Base-by-base conservation (phyloP, 1,284 basidiomycete species). In the Ceratobasidium sp. region DNA sequence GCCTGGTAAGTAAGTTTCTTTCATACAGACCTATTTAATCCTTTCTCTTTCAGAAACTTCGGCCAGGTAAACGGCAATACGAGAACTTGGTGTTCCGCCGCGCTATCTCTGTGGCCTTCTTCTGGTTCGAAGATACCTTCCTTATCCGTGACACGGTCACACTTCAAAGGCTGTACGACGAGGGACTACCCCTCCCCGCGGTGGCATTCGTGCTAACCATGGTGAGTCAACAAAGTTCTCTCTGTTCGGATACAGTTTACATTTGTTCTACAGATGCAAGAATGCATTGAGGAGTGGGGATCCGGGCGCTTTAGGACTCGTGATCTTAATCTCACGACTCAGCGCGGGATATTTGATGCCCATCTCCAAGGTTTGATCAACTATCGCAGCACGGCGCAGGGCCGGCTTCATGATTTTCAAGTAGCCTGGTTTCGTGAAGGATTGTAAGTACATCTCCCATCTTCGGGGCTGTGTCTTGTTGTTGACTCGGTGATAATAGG, bases 201-300 rank as follows among this genome's bases (percentile, higher is more conserved):
- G 49, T 75, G 23, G 72, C 72, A 13, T n/a, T 53, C 3, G 44
- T 75, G 2, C n/a, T 75, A 12, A 75, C 72, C 13, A 64, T 53
- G 33, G 66, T 68, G 28, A 53, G 44, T 12, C 18, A 26, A 6
- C 33, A 26, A 15, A 3, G 10, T 12, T 28, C 28, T 6, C 18
- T 26, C 10, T 53, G 2, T 68, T 40, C 18, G n/a, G 42, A 28
- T 49, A 23, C 44, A 33, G 53, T 7, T 53, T 39, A 12, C 18
- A 7, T 28, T 6, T 7, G 5, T n/a, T n/a, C n/a, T n/a, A n/a
- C 12, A 68, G 66, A 75, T 75, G 72, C 72, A 75, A 64, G 56
- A 75, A 2, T 51, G 39, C 7, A 72, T 72, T 46, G 56, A 60
- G 15, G 55, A 72, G 23, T 60, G 70, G 70, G 13, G 44, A 6